Base-by-base conservation (phyloP, 306 rosid species). In the Citrullus amarus region DNA sequence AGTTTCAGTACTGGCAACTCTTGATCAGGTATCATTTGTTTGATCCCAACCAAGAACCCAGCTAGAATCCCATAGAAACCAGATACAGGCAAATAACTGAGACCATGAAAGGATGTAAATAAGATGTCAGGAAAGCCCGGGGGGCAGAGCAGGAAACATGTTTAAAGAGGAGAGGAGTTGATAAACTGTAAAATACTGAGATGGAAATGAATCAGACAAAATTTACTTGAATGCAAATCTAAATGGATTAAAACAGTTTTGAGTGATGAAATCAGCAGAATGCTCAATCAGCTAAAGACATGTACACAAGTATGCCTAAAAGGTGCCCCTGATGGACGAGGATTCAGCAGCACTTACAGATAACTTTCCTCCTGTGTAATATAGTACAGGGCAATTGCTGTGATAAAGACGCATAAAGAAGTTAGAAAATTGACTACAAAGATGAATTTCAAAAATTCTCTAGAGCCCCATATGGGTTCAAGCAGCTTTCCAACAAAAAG, bases 21-120 rank as follows among this genome's bases (percentile, higher is more conserved):
- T 82, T 92, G 96, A 83, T 94, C 98, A 6, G 98, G 98, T 83
- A 92, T 84, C 68, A 90, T 94, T 89, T 94, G 98, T 83, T 94
- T 94, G 83, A 94, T 86, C 81, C 98, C 96, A 84, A 94, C 98
- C 93, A 94, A 87, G 81, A 94, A 89, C 74, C 98, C 98, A 25
- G 93, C 81, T 28, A 92, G 90, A 81, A 94, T 85, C 68, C 98
- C 98, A 78, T 90, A 86, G 85, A 94, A 94, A 83, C 98, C 98
- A 80, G 97, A 92, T 75, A 94, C 88, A 67, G 97, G 97, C 76
- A 84, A 72, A 80, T 94, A 94, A 44, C 98, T 94, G 81, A 44
- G 69, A 57, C 69, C 54, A 83, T 63, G 36, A 69, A 73, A 62
- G 16, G 34, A 41, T 17, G 58, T 58, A 30, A 59, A 62, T 60